Percentiles rank a stretch among this genome's conserved stretches.
Evolutionary conservation across 768 basidiomycete genomes (phyloP).

Genomic region (Exsudoporus frostii): DNA sequence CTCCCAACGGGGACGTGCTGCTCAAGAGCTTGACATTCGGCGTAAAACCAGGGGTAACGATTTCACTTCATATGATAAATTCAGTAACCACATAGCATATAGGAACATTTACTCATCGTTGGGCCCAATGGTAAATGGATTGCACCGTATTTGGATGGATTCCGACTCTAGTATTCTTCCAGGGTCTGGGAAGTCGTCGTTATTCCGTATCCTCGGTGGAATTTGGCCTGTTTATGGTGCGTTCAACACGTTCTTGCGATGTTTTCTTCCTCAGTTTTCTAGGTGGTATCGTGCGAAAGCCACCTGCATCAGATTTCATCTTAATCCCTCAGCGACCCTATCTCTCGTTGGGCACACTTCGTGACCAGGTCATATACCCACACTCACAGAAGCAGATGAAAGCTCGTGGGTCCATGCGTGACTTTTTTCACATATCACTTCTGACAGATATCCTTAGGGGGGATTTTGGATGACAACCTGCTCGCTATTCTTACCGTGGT

Average conservation of each 20-base stretch:
- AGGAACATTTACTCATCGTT: slow-evolving; percentile 91
- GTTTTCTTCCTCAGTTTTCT: slow-evolving; percentile 12
- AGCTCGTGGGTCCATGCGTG: slow-evolving; percentile 46
- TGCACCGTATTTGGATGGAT: neutral
- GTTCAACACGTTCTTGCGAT: neutral
- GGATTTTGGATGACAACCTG: slow-evolving; percentile 72
- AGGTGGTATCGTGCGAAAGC: slow-evolving; percentile 83
- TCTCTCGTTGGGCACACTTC: slow-evolving; percentile 86
- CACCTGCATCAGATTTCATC: slow-evolving; percentile 83
- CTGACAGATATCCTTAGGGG: slow-evolving; percentile 42
- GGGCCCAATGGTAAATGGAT: slow-evolving; percentile 79
- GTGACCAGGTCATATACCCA: slow-evolving; percentile 97
- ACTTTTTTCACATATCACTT: neutral
- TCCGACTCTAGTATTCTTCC: slow-evolving; percentile 1
- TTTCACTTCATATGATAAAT: neutral
- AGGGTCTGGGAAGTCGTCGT: slow-evolving; percentile 86
- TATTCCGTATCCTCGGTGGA: slow-evolving; percentile 95
- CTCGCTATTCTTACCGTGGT: slow-evolving; percentile 69
- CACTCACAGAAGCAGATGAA: slow-evolving; percentile 81
- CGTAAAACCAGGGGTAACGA: slow-evolving; percentile 75
- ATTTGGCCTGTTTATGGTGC: slow-evolving; percentile 80
- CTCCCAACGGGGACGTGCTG: slow-evolving; percentile 92
- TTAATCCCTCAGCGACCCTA: slow-evolving; percentile 96
- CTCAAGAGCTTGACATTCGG: slow-evolving; percentile 82
- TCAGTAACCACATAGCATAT: neutral